Evolutionary conservation across 2,329 filamentous ascomycete genomes (phyloP).

Genomic region (Diatrype stigma): DNA sequence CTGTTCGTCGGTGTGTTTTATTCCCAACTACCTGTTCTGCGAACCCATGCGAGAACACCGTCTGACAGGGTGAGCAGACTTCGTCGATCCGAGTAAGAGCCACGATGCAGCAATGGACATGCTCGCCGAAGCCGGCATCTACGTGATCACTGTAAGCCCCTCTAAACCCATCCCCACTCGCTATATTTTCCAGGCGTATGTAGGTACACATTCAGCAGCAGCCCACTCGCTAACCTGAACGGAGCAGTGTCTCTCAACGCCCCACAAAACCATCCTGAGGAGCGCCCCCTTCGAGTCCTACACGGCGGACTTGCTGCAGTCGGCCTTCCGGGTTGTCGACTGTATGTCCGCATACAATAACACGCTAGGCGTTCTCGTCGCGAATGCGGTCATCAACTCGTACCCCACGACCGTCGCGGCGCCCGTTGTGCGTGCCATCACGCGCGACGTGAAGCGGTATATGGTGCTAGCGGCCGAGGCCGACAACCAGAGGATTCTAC

Average conservation of each 20-base stretch:
- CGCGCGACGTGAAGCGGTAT: conserved; percentile 25
- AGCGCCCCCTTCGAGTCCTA: conserved; percentile 12
- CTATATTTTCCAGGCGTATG: neutral
- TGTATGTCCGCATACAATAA: conserved; percentile 23
- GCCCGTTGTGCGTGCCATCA: conserved; percentile 18
- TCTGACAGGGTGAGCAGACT: conserved; percentile 5
- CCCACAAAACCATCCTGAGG: conserved; percentile 3
- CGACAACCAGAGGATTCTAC: conserved; percentile 8
- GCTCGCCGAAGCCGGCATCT: conserved; percentile 21
- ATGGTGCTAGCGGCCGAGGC: conserved; percentile 11
- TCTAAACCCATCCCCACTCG: neutral
- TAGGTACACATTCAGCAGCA: neutral
- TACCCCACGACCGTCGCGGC: conserved; percentile 8
- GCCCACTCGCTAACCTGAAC: neutral
- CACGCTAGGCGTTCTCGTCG: conserved; percentile 22
- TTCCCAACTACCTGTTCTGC: neutral
- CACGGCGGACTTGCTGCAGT: conserved; percentile 8
- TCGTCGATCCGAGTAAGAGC: conserved; percentile 12
- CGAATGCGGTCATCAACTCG: conserved; percentile 15
- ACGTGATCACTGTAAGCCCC: conserved; percentile 22
- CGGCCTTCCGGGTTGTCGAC: conserved; percentile 21
- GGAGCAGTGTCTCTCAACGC: conserved; percentile 9
- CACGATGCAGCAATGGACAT: conserved; percentile 19
- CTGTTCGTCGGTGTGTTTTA: conserved; percentile 19
- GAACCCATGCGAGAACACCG: neutral